Percentiles rank a stretch among this genome's conserved stretches.
phyloP scores from a whole-genome alignment of 2,329 filamentous ascomycete genomes.

The Xylariaceae sp. region DNA sequence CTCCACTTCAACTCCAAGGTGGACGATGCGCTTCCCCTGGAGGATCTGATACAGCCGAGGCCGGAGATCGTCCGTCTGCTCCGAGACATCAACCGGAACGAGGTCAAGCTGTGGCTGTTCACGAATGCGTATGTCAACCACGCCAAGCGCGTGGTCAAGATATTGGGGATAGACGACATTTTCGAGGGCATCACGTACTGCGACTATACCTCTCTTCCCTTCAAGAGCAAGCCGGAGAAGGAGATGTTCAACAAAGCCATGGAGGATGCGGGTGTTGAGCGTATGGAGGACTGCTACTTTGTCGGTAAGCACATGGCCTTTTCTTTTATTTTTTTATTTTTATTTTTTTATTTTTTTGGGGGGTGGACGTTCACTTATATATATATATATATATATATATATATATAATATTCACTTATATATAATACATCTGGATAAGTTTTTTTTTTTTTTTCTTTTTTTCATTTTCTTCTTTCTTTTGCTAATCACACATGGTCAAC shows the following conservation, averaged over 20 bases:
- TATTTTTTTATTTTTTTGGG: too few relatives aligned
- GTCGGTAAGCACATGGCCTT: conserved; percentile 6
- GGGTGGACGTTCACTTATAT: too few relatives aligned
- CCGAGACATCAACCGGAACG: conserved; percentile 9
- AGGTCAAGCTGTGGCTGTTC: conserved; percentile 15
- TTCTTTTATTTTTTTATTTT: not conserved
- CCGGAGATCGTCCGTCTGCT: conserved; percentile 8
- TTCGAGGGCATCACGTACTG: conserved; percentile 16
- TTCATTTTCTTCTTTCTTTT: not conserved
- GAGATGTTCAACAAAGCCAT: conserved; percentile 16
- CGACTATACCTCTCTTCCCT: conserved; percentile 15
- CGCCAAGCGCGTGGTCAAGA: conserved; percentile 11
- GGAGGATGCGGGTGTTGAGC: conserved; percentile 13
- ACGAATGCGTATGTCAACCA: conserved; percentile 17
- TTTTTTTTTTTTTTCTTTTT: not conserved
- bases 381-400: too few relatives aligned
- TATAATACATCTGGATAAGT: not conserved
- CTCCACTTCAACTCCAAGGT: conserved; percentile 16
- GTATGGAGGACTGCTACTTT: conserved; percentile 15
- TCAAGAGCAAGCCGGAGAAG: conserved; percentile 15
- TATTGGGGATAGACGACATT: conserved; percentile 11
- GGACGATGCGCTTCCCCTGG: conserved; percentile 13
- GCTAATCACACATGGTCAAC: not conserved
- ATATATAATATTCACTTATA: too few relatives aligned
- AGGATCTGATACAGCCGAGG: conserved; percentile 7